Base-by-base conservation (phyloP, 352 stramenopile species). In the Peronosclerospora sorghi region DNA sequence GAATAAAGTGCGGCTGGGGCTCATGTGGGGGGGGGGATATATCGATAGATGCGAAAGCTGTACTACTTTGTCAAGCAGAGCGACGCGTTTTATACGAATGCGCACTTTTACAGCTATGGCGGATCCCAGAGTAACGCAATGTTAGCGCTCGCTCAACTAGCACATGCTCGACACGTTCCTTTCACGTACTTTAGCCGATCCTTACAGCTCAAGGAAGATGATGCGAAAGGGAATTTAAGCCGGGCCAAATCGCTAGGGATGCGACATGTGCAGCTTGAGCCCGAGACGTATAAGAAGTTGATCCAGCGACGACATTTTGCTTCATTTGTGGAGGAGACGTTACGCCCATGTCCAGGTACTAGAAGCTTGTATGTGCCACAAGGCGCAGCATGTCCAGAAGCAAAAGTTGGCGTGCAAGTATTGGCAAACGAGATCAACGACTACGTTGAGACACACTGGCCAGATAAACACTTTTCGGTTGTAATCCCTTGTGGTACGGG, bases 91-190 rank as follows among this genome's bases (percentile, higher is more conserved):
- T 93, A 39, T 20, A 8, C 29, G 59, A 56, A 72, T 19, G 48
- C 59, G 6, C 75, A 89, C 40, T 40, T 93, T 18, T 51, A 83
- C 28, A 93, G 77, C 59, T 90, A 70, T 41, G 80, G 80, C 13
- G 80, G 80, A 1, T 62, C 79, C 8, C 77, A 90, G 48, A 93
- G 80, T 51, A 93, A 93, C 43, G 80, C 80, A 27, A 93, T 93
- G 80, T 50, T 90, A 29, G 77, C 80, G 8, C 62, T 93, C 39
- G 80, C 80, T 5, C 80, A 93, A 50, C 41, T 93, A 24, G 75
- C 80, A n/a, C 58, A 83, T 35, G 54, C 54, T n/a, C 77, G 75
- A 56, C 37, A 35, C 28, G 63, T 86, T 17, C 77, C 80, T 10
- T 93, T 93, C 58, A 87, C 73, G n/a, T 93, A 93, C 43, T 89